Evolutionary conservation across 1,284 basidiomycete species (phyloP), one percentile per base, ranked within the genome.

Genomic region (Naganishia sp.): DNA sequence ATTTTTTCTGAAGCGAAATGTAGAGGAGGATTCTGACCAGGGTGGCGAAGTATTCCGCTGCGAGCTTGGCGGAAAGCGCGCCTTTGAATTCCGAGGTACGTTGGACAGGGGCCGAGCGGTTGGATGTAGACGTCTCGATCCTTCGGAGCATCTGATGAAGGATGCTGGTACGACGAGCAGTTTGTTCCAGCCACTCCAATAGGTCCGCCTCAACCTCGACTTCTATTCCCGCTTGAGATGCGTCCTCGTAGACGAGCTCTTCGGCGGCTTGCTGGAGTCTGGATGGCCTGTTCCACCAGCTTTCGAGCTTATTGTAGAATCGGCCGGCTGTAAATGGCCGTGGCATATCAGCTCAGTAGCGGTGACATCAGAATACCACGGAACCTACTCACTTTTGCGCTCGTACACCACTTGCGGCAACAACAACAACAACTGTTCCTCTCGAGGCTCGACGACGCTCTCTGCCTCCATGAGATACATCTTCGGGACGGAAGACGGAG

Each of bases 261-360:
- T 54, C 52, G 13, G 52, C 31, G 2, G 35, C 52, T 23, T 35
- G 31, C 21, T 54, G 7, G 0, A 54, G 32, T 54, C 31, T 54
- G 18, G 52, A 41, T 2, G 52, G 52, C 35, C 52, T 17, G 35
- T 54, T 54, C 52, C 52, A 54, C 52, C 52, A 54, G 32, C 52
- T 54, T 41, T 54, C 52, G 32, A 54, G 52, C 13, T 31, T 25
- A 17, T 31, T 28, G 39, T 21, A 35, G 32, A 54, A 54, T 18
- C 32, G n/a, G 18, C 18, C 18, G 17, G 28, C 52, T 54, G n/a
- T 21, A 5, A 2, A 32, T 32, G 6, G 17, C 10, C 21, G 6
- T 1, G 39, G 17, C 18, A 9, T 31, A 32, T 54, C 52, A 54
- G 50, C 25, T 25, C 6, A n/a, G 17, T 23, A 17, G 28, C 25